These are phyloP conservation scores for Trametopsis cervina DNA, from an alignment of 768 basidiomycete species.

Conservation along the genomic window DNA sequence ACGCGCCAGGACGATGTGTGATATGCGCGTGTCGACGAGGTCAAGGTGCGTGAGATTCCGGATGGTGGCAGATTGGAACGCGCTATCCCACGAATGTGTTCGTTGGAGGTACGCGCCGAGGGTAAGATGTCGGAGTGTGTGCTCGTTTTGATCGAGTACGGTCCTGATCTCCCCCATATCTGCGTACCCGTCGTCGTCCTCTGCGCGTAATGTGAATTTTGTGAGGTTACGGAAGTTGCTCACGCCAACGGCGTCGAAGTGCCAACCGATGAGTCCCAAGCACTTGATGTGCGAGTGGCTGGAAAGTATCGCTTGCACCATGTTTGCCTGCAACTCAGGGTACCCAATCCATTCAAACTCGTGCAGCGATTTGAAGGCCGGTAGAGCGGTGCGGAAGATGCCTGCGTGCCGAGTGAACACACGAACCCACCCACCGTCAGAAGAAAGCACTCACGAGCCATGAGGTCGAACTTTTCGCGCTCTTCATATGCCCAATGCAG, in stretches of 20 bases:
- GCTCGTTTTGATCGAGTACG: slow-evolving; percentile 53
- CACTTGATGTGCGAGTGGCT: slow-evolving; percentile 47
- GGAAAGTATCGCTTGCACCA: slow-evolving; percentile 50
- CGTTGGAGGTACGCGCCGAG: slow-evolving; percentile 65
- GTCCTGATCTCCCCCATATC: slow-evolving; percentile 63
- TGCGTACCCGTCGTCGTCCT: slow-evolving; percentile 66
- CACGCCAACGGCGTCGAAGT: slow-evolving; percentile 66
- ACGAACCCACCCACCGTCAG: too few species aligned
- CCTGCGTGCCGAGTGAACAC: slow-evolving; percentile 29
- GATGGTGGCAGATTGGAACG: slow-evolving; percentile 56
- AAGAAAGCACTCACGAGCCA: slow-evolving; percentile 42
- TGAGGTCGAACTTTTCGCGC: slow-evolving; percentile 58
- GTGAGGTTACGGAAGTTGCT: slow-evolving; percentile 50
- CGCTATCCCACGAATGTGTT: slow-evolving; percentile 60
- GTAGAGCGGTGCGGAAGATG: slow-evolving; percentile 56
- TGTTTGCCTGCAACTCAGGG: slow-evolving; percentile 61
- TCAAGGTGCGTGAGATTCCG: slow-evolving; percentile 64
- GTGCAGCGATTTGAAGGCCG: slow-evolving; percentile 50
- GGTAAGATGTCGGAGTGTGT: slow-evolving; percentile 52
- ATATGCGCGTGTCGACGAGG: slow-evolving; percentile 64
- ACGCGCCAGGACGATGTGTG: slow-evolving; percentile 52
- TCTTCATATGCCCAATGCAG: slow-evolving; percentile 68
- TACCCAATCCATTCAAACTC: slow-evolving; percentile 79
- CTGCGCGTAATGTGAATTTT: slow-evolving; percentile 62
- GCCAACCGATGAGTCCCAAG: slow-evolving; percentile 65